Evolutionary conservation across 2,329 filamentous ascomycete genomes (phyloP), one percentile per base, ranked within the genome.

Genomic region (Ceratocystis variospora): DNA sequence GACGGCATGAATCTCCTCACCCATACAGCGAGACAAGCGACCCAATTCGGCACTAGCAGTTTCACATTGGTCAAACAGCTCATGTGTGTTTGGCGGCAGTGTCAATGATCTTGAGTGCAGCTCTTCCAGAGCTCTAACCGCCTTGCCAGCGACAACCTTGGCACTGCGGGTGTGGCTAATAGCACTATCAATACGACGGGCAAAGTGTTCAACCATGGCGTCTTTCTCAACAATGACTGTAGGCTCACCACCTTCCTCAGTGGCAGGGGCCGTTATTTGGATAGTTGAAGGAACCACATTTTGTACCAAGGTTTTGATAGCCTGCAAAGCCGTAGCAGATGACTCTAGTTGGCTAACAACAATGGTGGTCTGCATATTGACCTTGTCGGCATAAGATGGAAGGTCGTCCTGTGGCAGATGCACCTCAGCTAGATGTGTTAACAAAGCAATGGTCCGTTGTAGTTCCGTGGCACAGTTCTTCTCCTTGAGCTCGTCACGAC

Each of bases 341-440:
- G 85, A 90, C 68, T 96, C 92, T 17, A 96, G 81, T 70, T 92
- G 86, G 71, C 85, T 90, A 73, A 95, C 90, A 76, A 91, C 85
- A 69, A 93, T 78, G 61, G 85, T 74, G 2, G 88, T 83, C 69
- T 84, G 85, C 86, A 93, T 93, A 71, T 91, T 84, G 44, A 92
- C 77, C 71, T 91, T 85, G 72, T 92, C 87, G 0, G 90, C 89
- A 73, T 89, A 90, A 72, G 84, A 86, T 2, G 61, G 61, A 70
- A 88, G 84, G 7, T 90, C 77, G 57, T 83, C 85, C 64, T 81
- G 79, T 1, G 84, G 81, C 61, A 96, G 85, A 72, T 96, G 86
- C 25, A 92, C 86, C 72, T 93, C 89, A 8, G 85, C 87, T 15
- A 96, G 81, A 74, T 96, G 91, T n/a, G 84, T 83, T 80, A 96